Evolutionary conservation across 2,329 filamentous ascomycete genomes (phyloP), one percentile per base, ranked within the genome.

Genomic region (Cytospora mali): DNA sequence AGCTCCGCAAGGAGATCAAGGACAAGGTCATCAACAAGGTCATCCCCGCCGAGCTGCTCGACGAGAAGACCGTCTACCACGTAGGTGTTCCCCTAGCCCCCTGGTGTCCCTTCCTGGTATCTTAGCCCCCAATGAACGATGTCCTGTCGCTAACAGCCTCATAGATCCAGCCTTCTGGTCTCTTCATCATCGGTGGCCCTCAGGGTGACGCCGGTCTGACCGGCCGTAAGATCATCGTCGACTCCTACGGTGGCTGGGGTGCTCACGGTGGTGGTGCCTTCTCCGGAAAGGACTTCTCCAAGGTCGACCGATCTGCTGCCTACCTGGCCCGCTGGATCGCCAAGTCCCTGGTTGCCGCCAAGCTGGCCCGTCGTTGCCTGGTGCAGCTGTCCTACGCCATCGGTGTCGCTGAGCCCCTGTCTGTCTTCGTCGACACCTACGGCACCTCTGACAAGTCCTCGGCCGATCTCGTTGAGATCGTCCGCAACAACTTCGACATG

Each of bases 231-330:
- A 99, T 99, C 87, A 89, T 97, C 70, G 95, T 99, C 78, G 95
- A 99, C 84, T 98, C 95, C 79, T 99, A 99, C 84, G 95, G 95
- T 84, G 95, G 95, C 75, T 98, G 95, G 95, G 95, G 95, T 83
- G 95, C 95, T 73, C 95, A 99, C 86, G 95, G 95, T 86, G 95
- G 95, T 85, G 95, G 95, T 90, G 95, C 95, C 79, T 99, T 99
- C 91, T 98, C 95, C 74, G 95, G 95, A 75, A 99, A 99, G 90
- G 95, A 99, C 80, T 99, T 97, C 88, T 97, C 93, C 87, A 99
- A 99, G 88, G 95, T 99, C 81, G 95, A 99, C 78, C 92, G 95
- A 73, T 98, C 95, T 59, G 95, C 95, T 70, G 95, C 95, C 75
- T 99, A 99, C 84, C 88, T 98, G 71, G 93, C 87, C 71, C 93